These are phyloP conservation scores for Hypsizygus ulmarius DNA, from an alignment of 1,284 basidiomycete species.

Conservation along the genomic window DNA sequence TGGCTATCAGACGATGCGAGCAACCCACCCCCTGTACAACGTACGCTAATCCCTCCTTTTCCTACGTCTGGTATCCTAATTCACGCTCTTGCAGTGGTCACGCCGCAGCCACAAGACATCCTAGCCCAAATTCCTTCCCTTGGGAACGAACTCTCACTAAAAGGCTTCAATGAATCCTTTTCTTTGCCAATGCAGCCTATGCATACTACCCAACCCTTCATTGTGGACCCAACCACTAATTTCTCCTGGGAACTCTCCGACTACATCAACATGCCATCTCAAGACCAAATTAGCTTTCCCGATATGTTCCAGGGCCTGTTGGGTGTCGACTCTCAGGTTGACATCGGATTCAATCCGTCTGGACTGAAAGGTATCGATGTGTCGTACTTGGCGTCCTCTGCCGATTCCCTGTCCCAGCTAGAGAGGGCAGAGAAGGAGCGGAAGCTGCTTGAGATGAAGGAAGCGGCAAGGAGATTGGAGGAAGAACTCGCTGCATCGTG, in stretches of 20 bases:
- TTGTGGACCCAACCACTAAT: neutral
- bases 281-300: neutral
- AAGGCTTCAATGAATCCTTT: neutral
- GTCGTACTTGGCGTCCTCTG: neutral
- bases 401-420: constrained; percentile 1
- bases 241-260: neutral
- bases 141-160: neutral
- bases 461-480: constrained; percentile 20
- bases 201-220: neutral
- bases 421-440: constrained; percentile 18
- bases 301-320: neutral
- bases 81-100: no score
- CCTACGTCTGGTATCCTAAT: neutral
- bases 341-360: no score
- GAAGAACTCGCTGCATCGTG: constrained; percentile 19
- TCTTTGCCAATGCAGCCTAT: neutral
- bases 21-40: neutral
- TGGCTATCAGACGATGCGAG: neutral
- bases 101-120: no score
- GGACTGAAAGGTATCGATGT: neutral
- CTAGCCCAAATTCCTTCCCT: neutral
- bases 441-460: constrained; percentile 18
- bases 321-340: no score
- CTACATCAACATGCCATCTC: neutral
- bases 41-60: constrained; percentile 3